A percentile compares a stretch with the other conserved stretches of the same genome.
Conservation (phyloP, 371 early-diverging fungal species). For the Dinochytrium kinnereticum region DNA sequence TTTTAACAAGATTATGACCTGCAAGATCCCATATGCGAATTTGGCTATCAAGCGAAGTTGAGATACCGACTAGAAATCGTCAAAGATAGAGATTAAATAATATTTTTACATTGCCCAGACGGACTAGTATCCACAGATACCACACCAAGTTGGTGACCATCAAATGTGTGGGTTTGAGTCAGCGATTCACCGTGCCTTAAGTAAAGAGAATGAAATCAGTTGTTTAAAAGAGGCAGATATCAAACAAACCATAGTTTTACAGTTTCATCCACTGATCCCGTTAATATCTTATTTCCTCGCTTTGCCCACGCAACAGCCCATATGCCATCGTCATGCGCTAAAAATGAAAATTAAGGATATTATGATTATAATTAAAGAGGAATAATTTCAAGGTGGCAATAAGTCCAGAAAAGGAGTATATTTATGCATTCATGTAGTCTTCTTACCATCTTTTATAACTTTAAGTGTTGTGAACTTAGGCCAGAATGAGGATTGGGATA, state of each 20-base stretch:
- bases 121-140: slow-evolving; percentile 73
- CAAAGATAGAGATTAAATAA: not conserved
- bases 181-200: slow-evolving; percentile 71
- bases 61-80: slow-evolving; percentile 62
- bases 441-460: slow-evolving; percentile 14
- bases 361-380: too few relatives aligned
- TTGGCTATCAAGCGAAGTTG: slow-evolving; percentile 81
- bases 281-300: slow-evolving; percentile 66
- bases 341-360: not conserved
- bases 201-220: not conserved
- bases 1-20: slow-evolving; percentile 53
- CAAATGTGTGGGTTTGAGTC: slow-evolving; percentile 60
- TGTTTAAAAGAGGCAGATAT: not conserved
- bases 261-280: slow-evolving; percentile 78
- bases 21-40: slow-evolving; percentile 80
- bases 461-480: not conserved
- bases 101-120: slow-evolving; percentile 67
- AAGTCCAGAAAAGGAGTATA: too few relatives aligned
- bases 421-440: too few relatives aligned
- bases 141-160: slow-evolving; percentile 79
- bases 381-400: too few relatives aligned
- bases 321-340: slow-evolving; percentile 82
- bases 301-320: slow-evolving; percentile 83
- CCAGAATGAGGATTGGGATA: too few relatives aligned
- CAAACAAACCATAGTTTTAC: slow-evolving; percentile 75